Conservation (phyloP, 1,284 basidiomycete species). For the Melampsora americana region DNA sequence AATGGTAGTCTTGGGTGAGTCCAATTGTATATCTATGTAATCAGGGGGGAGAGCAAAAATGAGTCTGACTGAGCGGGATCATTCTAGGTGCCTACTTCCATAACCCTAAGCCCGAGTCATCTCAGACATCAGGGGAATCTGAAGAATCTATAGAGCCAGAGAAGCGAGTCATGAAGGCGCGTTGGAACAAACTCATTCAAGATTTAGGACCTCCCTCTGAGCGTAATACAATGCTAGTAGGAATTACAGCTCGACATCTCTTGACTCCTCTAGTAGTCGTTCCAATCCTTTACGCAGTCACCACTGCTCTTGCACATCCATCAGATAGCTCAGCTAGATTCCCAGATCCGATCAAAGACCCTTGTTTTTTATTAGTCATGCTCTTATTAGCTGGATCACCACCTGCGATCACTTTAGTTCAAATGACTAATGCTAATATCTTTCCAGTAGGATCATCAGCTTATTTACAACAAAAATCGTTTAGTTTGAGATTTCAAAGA, state of each 20-base stretch:
- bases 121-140: not conserved
- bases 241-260: conserved; percentile 40
- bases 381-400: conserved; percentile 42
- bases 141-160: not conserved
- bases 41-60: not conserved
- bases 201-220: conserved; percentile 32
- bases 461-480: not conserved
- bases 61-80: not conserved
- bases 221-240: conserved; percentile 26
- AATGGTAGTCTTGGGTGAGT: conserved; percentile 55
- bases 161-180: no score
- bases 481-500: no score
- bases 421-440: conserved; percentile 46
- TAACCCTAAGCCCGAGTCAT: no score
- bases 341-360: conserved; percentile 1
- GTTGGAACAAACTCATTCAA: conserved; percentile 46
- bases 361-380: conserved; percentile 20
- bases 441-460: conserved; percentile 44
- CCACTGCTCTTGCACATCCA: not conserved
- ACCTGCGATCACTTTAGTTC: conserved; percentile 50
- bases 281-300: not conserved
- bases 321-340: not conserved
- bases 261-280: conserved; percentile 21
- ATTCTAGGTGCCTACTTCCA: conserved; percentile 30
- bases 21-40: no score